These are phyloP conservation scores for Fraxinus nigra DNA, from an alignment of 305 asterid genomes.

Conservation along the genomic window DNA sequence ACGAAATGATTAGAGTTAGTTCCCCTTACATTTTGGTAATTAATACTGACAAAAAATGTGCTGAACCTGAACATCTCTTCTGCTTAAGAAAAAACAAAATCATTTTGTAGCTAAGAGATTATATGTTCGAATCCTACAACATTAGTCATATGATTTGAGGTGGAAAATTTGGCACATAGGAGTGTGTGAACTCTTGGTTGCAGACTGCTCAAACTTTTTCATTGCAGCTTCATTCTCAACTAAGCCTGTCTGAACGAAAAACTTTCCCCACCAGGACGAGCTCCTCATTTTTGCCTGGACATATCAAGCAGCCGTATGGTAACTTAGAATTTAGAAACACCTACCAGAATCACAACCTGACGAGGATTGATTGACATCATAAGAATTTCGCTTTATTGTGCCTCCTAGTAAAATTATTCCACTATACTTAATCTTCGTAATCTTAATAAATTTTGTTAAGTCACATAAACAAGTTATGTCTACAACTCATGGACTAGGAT, in stretches of 20 bases:
- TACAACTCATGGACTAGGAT: background rate
- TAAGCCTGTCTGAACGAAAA: constrained; percentile 42
- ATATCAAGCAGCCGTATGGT: background rate
- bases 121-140: constrained; percentile 1
- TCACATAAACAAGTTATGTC: background rate
- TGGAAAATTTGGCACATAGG: constrained; percentile 52
- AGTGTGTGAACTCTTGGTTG: constrained; percentile 23
- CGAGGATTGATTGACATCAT: background rate
- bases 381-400: background rate
- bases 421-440: background rate
- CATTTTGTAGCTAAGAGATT: constrained; percentile 3
- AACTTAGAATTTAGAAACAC: background rate
- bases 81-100: background rate
- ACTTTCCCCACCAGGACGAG: constrained; percentile 46
- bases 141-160: constrained; percentile 39
- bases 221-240: constrained; percentile 43
- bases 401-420: background rate
- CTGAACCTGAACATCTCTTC: background rate
- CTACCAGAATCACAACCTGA: background rate
- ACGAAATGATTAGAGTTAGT: background rate
- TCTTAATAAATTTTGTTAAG: background rate
- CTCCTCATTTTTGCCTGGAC: constrained; percentile 48
- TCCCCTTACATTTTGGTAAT: background rate
- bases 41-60: background rate
- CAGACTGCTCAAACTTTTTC: constrained; percentile 40